Conservation (phyloP, 306 rosid genomes). For the Gastrolobium bilobum region DNA sequence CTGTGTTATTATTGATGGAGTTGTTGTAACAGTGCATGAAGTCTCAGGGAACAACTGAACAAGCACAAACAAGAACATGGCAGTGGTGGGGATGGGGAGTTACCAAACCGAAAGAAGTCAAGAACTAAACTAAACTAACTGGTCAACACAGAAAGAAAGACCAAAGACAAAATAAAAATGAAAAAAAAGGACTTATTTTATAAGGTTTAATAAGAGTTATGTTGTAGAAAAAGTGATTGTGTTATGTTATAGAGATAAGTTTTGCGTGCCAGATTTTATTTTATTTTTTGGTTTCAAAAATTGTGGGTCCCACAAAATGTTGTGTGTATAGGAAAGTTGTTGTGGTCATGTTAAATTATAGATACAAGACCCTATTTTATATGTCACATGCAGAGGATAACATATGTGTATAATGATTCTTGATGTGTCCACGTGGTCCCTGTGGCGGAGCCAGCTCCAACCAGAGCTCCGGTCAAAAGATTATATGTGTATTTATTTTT, state of each 20-base stretch:
- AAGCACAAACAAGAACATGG: slow-evolving; percentile 5
- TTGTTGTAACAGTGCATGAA: slow-evolving; percentile 18
- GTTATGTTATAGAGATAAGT: too few relatives aligned
- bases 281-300: too few relatives aligned
- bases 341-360: too few relatives aligned
- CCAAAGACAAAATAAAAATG: neutral
- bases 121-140: neutral
- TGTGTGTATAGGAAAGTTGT: too few relatives aligned
- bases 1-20: slow-evolving; percentile 28
- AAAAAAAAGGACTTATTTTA: slow-evolving; percentile 30
- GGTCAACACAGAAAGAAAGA: neutral
- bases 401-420: slow-evolving; percentile 20
- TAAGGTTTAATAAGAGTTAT: too few relatives aligned
- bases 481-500: too few relatives aligned
- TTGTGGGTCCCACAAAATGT: too few relatives aligned
- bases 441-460: too few relatives aligned
- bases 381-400: slow-evolving; percentile 45
- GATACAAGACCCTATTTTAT: too few relatives aligned
- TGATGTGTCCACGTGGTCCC: slow-evolving; percentile 52
- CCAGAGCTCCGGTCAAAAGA: too few relatives aligned
- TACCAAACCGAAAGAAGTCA: slow-evolving; percentile 25
- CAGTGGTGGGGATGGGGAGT: slow-evolving; percentile 35
- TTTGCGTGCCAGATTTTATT: too few relatives aligned
- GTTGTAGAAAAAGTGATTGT: too few relatives aligned
- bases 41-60: slow-evolving; percentile 28